Conservation (phyloP, 2,329 filamentous ascomycete genomes). For the Diaporthe caulivora region DNA sequence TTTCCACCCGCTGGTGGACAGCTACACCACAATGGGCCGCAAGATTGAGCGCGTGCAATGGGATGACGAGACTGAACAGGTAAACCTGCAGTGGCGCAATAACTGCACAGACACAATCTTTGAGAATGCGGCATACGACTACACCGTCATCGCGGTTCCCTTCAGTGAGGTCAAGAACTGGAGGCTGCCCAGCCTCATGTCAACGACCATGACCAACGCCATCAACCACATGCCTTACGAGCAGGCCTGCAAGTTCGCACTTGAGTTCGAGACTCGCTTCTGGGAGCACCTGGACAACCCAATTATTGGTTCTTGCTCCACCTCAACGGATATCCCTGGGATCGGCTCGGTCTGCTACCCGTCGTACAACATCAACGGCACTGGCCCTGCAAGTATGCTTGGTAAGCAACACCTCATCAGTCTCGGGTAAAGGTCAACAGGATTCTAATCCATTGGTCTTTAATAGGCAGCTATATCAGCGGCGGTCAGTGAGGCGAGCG, state of each 20-base stretch:
- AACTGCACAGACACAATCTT: constrained; percentile 54
- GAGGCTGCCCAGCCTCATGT: constrained; percentile 59
- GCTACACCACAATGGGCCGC: constrained; percentile 67
- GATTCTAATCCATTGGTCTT: background rate
- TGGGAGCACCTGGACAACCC: constrained; percentile 64
- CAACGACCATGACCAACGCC: constrained; percentile 58
- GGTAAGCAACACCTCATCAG: constrained; percentile 49
- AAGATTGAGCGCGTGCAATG: constrained; percentile 69
- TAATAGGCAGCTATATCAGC: constrained; percentile 58
- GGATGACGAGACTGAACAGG: constrained; percentile 61
- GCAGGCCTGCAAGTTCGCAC: constrained; percentile 68
- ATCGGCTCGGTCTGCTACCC: constrained; percentile 76
- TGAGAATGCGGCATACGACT: constrained; percentile 70
- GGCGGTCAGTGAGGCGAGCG: constrained; percentile 54
- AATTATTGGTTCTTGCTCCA: constrained; percentile 75
- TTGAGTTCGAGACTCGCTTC: constrained; percentile 76
- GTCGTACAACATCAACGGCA: constrained; percentile 68
- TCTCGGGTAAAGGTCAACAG: accelerated
- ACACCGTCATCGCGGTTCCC: constrained; percentile 73
- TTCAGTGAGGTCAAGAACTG: constrained; percentile 75
- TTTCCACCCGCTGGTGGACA: constrained; percentile 72
- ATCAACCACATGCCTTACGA: constrained; percentile 61
- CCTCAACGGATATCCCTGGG: constrained; percentile 68
- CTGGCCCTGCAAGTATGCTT: constrained; percentile 71
- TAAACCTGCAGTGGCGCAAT: constrained; percentile 70